Percentiles rank a stretch among this genome's conserved stretches.
phyloP scores from a whole-genome alignment of 2,329 filamentous ascomycete species.

The Fusarium fujikuroi region DNA sequence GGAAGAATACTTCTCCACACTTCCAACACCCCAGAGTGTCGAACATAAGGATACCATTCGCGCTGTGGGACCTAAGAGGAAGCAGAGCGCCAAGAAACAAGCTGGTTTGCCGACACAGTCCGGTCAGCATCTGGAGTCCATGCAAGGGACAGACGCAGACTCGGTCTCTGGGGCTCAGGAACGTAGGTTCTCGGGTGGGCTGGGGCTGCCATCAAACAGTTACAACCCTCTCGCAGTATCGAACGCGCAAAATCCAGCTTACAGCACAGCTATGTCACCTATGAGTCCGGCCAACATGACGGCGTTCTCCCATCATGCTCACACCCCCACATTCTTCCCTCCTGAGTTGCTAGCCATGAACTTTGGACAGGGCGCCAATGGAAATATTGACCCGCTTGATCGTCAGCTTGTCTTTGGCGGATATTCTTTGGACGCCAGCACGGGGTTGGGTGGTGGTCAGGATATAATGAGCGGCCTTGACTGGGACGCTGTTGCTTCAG shows the following conservation, averaged over 20 bases:
- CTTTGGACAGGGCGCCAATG: slow-evolving; percentile 60
- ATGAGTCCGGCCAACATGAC: slow-evolving; percentile 61
- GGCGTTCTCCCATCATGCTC: slow-evolving; percentile 52
- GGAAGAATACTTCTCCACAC: slow-evolving; percentile 89
- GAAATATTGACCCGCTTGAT: slow-evolving; percentile 75
- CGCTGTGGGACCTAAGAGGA: slow-evolving; percentile 48
- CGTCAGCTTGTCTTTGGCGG: slow-evolving; percentile 80
- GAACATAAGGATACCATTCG: slow-evolving; percentile 50
- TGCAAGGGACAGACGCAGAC: slow-evolving; percentile 30
- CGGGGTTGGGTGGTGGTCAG: slow-evolving; percentile 50
- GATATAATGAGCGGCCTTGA: slow-evolving; percentile 55
- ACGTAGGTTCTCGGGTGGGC: slow-evolving; percentile 55
- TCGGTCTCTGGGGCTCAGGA: slow-evolving; percentile 34
- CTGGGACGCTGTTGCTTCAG: slow-evolving; percentile 57
- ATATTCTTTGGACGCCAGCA: slow-evolving; percentile 66
- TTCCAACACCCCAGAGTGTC: slow-evolving; percentile 68
- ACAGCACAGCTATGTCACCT: slow-evolving; percentile 62
- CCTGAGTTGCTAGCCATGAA: slow-evolving; percentile 65
- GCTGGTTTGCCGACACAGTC: slow-evolving; percentile 10
- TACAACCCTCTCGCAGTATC: slow-evolving; percentile 57
- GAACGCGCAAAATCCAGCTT: slow-evolving; percentile 55
- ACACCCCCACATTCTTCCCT: slow-evolving; percentile 57
- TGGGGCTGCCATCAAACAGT: slow-evolving; percentile 56
- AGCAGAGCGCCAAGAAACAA: slow-evolving; percentile 52
- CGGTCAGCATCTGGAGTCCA: slow-evolving; percentile 37